These are phyloP conservation scores for Hypoxylon perforatum DNA, from an alignment of 495 filamentous ascomycete species.

Conservation along the genomic window DNA sequence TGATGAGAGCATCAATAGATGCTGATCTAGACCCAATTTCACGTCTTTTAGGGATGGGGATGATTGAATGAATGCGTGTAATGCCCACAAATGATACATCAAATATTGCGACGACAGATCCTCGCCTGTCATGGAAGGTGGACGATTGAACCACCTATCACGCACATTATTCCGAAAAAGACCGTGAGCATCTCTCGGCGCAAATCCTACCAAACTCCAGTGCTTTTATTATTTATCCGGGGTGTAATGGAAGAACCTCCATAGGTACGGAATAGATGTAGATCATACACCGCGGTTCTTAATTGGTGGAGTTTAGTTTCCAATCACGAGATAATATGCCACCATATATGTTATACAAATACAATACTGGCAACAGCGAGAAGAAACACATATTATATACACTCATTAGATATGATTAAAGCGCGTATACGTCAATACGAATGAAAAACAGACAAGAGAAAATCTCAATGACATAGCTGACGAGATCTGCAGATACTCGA, in stretches of 20 bases:
- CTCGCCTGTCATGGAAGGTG: not conserved
- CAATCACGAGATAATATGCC: not conserved
- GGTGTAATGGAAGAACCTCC: not conserved
- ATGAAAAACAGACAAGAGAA: not conserved
- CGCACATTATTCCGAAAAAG: not conserved
- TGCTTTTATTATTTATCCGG: not conserved
- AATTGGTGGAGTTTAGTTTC: not conserved
- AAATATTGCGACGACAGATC: not conserved
- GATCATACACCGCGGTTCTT: not conserved
- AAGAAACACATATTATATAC: not conserved
- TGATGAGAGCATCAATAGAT: not conserved
- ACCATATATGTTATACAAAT: not conserved
- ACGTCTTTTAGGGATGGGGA: too few species aligned
- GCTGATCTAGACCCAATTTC: too few species aligned
- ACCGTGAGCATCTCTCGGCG: not conserved
- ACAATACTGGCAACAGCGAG: not conserved
- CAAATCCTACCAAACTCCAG: not conserved
- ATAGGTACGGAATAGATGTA: not conserved
- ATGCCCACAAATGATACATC: not conserved
- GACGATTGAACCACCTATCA: not conserved
- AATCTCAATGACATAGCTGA: conserved; percentile 2
- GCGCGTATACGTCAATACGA: not conserved
- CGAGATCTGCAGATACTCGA: conserved; percentile 5
- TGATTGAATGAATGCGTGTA: too few species aligned
- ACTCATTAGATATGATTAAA: not conserved